Evolutionary conservation across 768 basidiomycete species (phyloP).

Genomic region (Boletus insuetus): DNA sequence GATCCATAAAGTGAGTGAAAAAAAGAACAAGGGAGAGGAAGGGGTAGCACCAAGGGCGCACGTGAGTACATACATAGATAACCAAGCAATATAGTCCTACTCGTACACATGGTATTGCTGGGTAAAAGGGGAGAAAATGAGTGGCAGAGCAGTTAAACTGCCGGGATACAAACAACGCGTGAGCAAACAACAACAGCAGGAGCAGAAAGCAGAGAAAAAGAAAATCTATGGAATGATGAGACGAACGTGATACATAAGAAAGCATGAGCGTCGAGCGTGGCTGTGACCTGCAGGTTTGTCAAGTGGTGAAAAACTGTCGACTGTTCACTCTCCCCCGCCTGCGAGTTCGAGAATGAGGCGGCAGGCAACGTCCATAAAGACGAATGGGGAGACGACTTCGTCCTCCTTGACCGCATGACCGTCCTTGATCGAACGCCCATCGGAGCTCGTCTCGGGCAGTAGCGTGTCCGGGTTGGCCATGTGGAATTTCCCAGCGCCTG

Average conservation of each 20-base stretch:
- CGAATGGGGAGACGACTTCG: constrained; percentile 80
- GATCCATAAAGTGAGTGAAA: too few species aligned
- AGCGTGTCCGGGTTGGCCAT: constrained; percentile 40
- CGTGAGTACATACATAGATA: too few species aligned
- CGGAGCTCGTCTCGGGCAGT: constrained; percentile 49
- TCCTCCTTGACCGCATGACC: constrained; percentile 44
- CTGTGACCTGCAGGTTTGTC: neutral
- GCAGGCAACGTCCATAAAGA: constrained; percentile 97
- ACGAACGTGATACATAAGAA: constrained; percentile 5
- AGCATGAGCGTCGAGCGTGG: neutral
- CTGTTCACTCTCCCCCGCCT: constrained; percentile 48
- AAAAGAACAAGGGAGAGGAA: too few species aligned
- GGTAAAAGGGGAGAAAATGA: neutral
- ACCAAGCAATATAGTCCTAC: too few species aligned
- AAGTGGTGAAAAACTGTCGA: too few species aligned
- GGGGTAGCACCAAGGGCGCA: too few species aligned
- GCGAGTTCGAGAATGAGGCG: constrained; percentile 92
- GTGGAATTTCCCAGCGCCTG: constrained; percentile 70
- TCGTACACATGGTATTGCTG: too few species aligned
- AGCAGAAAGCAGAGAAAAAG: constrained; percentile 7
- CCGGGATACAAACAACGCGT: constrained; percentile 8
- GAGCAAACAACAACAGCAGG: constrained; percentile 12
- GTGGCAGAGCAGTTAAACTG: neutral
- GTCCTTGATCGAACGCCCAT: constrained; percentile 57
- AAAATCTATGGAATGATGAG: constrained; percentile 14